A percentile compares a stretch with the other conserved stretches of the same genome.
phyloP scores from a whole-genome alignment of 805 yeast species.

The Schizosaccharomyces lindneri region DNA sequence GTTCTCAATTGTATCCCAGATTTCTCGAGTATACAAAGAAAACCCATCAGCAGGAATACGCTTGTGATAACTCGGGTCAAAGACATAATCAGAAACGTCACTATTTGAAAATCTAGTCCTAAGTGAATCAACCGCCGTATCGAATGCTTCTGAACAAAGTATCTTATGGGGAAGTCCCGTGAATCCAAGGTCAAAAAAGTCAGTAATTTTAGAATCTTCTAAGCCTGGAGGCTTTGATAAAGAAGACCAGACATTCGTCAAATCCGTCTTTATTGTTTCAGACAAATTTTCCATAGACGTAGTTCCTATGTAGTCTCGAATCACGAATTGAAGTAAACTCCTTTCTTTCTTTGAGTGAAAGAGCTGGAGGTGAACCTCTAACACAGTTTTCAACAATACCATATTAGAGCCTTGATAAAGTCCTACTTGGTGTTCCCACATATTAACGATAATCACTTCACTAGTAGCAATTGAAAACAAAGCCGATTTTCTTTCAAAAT shows the following conservation, averaged over 20 bases:
- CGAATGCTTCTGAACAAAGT: constrained; percentile 49
- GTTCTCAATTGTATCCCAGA: constrained; percentile 83
- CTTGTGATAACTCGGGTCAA: constrained; percentile 54
- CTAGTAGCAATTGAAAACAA: constrained; percentile 80
- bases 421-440: constrained; percentile 96
- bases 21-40: constrained; percentile 68
- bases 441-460: constrained; percentile 69
- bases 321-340: constrained; percentile 51
- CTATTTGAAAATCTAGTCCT: constrained; percentile 31
- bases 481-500: constrained; percentile 90
- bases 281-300: constrained; percentile 58
- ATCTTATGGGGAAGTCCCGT: constrained; percentile 66
- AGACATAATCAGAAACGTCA: constrained; percentile 18
- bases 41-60: constrained; percentile 86
- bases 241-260: constrained; percentile 52
- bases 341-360: constrained; percentile 34
- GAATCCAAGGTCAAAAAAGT: constrained; percentile 69
- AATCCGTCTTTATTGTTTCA: constrained; percentile 41
- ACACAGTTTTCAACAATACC: constrained; percentile 84
- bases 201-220: constrained; percentile 29
- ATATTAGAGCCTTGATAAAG: constrained; percentile 92
- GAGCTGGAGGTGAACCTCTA: constrained; percentile 74
- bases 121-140: constrained; percentile 29
- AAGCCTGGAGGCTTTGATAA: constrained; percentile 50
- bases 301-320: constrained; percentile 72